Percentiles rank a stretch among this genome's conserved stretches.
These are phyloP conservation scores for Rachicladosporium sp. DNA, from an alignment of 2,329 filamentous ascomycete species.

Conservation along the genomic window DNA sequence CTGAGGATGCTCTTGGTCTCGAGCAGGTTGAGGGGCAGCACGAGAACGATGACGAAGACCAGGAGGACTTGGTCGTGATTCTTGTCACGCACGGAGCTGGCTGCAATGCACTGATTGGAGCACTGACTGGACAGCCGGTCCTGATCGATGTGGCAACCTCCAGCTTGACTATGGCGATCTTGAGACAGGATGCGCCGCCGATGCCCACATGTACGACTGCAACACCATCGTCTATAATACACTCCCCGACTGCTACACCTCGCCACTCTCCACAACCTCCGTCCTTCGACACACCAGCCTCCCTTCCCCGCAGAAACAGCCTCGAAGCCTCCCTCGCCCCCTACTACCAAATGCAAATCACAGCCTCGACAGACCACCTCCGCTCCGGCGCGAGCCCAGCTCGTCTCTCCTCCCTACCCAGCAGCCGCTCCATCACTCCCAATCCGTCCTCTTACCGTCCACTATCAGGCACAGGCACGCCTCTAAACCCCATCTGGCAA, in stretches of 20 bases:
- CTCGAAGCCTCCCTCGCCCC: conserved; percentile 37
- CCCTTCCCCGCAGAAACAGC: conserved; percentile 23
- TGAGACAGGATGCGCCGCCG: conserved; percentile 34
- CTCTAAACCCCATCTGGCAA: not conserved
- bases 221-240: not conserved
- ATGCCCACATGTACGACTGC: conserved; percentile 5
- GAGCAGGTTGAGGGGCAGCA: conserved; percentile 23
- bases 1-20: conserved; percentile 23
- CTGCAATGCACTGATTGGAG: conserved; percentile 88
- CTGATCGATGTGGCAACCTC: conserved; percentile 82
- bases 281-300: no score
- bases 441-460: not conserved
- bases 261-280: conserved; percentile 12
- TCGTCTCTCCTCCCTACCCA: not conserved
- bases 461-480: not conserved
- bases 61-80: conserved; percentile 66
- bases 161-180: conserved; percentile 77
- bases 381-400: conserved; percentile 36
- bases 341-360: conserved; percentile 60
- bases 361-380: conserved; percentile 66
- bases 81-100: conserved; percentile 90
- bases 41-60: conserved; percentile 43
- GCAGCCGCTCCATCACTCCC: not conserved
- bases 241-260: conserved; percentile 6
- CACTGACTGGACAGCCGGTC: conserved; percentile 81